Base-by-base conservation (phyloP, 352 stramenopile species). In the Globisporangium viniferum region DNA sequence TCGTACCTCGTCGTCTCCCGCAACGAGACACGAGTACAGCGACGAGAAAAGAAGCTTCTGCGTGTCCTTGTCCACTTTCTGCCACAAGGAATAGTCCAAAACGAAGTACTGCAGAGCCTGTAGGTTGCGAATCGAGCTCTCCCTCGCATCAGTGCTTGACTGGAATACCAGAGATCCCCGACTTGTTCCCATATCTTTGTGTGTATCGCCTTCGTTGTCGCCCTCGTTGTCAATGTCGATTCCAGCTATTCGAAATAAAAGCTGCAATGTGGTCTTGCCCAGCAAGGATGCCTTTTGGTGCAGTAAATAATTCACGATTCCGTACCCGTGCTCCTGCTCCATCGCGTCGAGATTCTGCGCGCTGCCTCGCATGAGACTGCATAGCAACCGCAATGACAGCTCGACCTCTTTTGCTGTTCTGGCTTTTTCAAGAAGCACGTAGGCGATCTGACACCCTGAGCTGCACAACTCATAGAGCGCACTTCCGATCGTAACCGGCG, bases 251-350 rank as follows among this genome's bases (percentile, higher is more conserved):
- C 71, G 73, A 67, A 90, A 90, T 20, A 90, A 55, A 48, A 77
- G 41, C 31, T 72, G 35, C 12, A 92, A 62, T 8, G 73, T 73
- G 15, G 66, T 78, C 20, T 53, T 60, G 24, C 18, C 79, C n/a
- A 93, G 69, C 9, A 88, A 41, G 20, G 65, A 56, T 22, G 77
- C 61, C 61, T 93, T 91, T 51, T 88, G 59, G 49, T 90, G 85
- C 10, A 93, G 68, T 9, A 93, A 64, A 55, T 70, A 88, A 53
- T 90, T 91, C 24, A 93, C 71, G 33, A 93, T 75, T 2, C 84
- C 83, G 64, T 93, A 93, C 1, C 85, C 85, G 62, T 88, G 80
- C 61, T 93, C 85, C n/a, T 77, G 59, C 41, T 91, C 83, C 81
- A 93, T 90, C 3, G 80, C 80, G 8, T 70, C 56, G 10, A 91